Base-by-base conservation (phyloP, 176 grass and related monocot species). In the Poa pratensis region DNA sequence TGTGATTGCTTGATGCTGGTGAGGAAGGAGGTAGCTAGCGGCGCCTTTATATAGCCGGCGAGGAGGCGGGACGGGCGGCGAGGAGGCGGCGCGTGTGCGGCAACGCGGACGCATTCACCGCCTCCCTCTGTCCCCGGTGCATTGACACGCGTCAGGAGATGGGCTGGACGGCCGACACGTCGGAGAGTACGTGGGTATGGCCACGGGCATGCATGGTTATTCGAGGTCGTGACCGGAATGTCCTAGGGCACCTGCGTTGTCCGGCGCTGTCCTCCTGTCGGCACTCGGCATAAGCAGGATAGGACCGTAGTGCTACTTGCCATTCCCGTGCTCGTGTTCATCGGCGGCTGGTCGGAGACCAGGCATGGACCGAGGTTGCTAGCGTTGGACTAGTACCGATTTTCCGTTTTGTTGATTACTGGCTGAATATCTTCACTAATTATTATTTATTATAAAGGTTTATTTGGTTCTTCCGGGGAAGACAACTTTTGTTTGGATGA, bases 51-150 rank as follows among this genome's bases (percentile, higher is more conserved):
- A 88, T 85, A 85, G 10, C 35, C 30, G 53, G 48, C 11, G 17
- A 24, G 11, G 37, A 42, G 82, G 76, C 17, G 76, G 23, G 34
- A 3, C 65, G 16, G 17, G 18, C 16, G 45, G 57, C 45, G 51
- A 35, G 49, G 85, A 19, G 35, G 5, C 45, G 75, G 48, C 89
- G 66, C 76, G 86, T 80, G 81, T 81, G 51, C 32, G 75, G 3
- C 75, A 81, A 88, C 75, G 86, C 64, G 81, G 80, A 78, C 65
- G 28, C 45, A 4, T 1, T 34, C 39, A 4, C 32, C 17, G 43
- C 43, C 43, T 7, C 69, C 50, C 55, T 30, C 1, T 1, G 69
- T 9, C 1, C 27, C 26, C 7, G 77, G 1, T 11, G 50, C 5
- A 11, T 48, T 7, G 45, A 82, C 83, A 37, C 88, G 83, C 73